Conservation (phyloP, 139 green algal genomes). For the Volvox reticuliferus region DNA sequence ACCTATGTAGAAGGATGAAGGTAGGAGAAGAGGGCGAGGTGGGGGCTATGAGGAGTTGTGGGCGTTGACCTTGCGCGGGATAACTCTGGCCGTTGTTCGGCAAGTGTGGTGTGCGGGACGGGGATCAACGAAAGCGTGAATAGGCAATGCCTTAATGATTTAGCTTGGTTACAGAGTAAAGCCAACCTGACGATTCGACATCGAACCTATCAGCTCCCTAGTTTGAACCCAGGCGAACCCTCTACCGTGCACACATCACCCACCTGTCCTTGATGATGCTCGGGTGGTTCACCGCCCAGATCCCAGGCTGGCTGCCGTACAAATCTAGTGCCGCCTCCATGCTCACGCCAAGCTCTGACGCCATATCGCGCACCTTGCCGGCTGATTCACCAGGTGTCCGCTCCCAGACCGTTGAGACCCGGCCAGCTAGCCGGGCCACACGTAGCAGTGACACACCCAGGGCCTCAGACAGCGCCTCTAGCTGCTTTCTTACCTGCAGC, state of each 20-base stretch:
- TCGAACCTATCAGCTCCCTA: no score
- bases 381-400: slow-evolving; percentile 40
- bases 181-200: no score
- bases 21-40: neutral
- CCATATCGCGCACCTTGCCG: slow-evolving; percentile 42
- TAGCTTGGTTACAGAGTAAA: no score
- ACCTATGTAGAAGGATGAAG: neutral
- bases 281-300: slow-evolving; percentile 52
- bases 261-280: slow-evolving; percentile 56
- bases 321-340: slow-evolving; percentile 32
- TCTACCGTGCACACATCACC: neutral
- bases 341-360: slow-evolving; percentile 36
- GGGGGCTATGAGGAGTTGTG: no score
- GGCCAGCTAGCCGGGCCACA: slow-evolving; percentile 33
- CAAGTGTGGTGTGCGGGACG: no score
- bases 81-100: no score
- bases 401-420: slow-evolving; percentile 55
- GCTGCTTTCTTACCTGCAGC: slow-evolving; percentile 21
- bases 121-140: no score
- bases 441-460: slow-evolving; percentile 15
- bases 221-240: no score
- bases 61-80: no score
- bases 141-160: no score
- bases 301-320: slow-evolving; percentile 39
- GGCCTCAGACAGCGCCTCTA: slow-evolving; percentile 37